Base-by-base conservation (phyloP, 2,329 filamentous ascomycete species). In the Trichoderma afroharzianum region DNA sequence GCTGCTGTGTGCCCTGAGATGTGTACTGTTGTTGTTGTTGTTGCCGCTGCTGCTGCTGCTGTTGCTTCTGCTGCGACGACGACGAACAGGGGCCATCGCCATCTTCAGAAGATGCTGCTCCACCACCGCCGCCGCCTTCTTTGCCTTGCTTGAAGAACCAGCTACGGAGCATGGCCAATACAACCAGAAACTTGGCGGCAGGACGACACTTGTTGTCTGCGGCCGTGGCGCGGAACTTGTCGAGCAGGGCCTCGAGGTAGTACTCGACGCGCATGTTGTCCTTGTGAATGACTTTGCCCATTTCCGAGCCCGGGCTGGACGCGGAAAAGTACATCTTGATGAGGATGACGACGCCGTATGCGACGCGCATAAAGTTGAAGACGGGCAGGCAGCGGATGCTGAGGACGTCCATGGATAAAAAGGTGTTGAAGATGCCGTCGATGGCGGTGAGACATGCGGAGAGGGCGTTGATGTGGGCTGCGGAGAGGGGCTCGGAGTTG, bases 261-360 rank as follows among this genome's bases (percentile, higher is more conserved):
- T 88, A 83, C 74, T 85, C 84, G 21, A 89, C 87, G 73, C 90
- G 89, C 81, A 95, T 87, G 74, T 90, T 86, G 69, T 91, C 87
- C 73, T 88, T 88, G 74, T 90, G 86, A 73, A 95, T 90, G 21
- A 94, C 87, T 72, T 88, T 87, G n/a, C 89, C 90, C 1, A 95
- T 85, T 75, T 91, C 90, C 18, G 88, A 91, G 53, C 87, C 86
- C 0, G 90, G 87, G 15, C 87, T 86, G 2, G 88, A 87, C 4
- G 91, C 89, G 9, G 90, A 88, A 63, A 92, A 90, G 80, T 91
- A 91, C 73, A 94, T 87, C 80, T 93, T 94, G 78, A 93, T 91
- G 47, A 94, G 83, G 36, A 92, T 88, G 24, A 94, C 90, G 3
- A 91, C 86, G 6, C 89, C 90, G 77, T 93, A 93, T 12, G 91